These are phyloP conservation scores for Biscogniauxia marginata DNA, from an alignment of 2,329 filamentous ascomycete species.

Conservation along the genomic window DNA sequence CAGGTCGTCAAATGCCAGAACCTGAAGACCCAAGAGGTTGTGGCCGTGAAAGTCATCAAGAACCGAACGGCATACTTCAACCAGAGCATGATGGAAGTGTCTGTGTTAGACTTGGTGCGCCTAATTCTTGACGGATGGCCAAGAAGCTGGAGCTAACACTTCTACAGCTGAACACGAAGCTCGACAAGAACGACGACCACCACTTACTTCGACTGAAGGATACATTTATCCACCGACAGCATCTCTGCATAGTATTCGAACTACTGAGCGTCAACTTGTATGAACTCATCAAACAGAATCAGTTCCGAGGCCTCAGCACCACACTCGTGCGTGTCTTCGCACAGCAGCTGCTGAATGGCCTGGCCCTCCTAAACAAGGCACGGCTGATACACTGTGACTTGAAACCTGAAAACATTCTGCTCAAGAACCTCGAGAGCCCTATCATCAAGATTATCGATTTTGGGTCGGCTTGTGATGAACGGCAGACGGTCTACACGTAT, in stretches of 20 bases:
- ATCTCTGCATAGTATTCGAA: slow-evolving; percentile 95
- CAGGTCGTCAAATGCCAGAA: slow-evolving; percentile 99
- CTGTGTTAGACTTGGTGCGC: slow-evolving; percentile 85
- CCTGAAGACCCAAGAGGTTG: slow-evolving; percentile 95
- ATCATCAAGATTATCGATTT: slow-evolving; percentile 99
- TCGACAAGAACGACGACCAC: slow-evolving; percentile 99
- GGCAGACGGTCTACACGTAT: slow-evolving; percentile 98
- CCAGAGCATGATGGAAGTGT: slow-evolving; percentile 99
- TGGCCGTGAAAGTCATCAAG: slow-evolving; percentile 98
- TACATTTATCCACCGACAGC: slow-evolving; percentile 96
- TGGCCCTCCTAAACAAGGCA: slow-evolving; percentile 92
- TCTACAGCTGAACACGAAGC: slow-evolving; percentile 85
- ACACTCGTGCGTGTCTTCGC: slow-evolving; percentile 96
- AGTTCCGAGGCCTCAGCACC: slow-evolving; percentile 95
- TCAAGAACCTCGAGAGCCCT: slow-evolving; percentile 97
- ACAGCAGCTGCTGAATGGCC: slow-evolving; percentile 89
- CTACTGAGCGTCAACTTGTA: slow-evolving; percentile 96
- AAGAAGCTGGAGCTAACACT: slow-evolving; percentile 24
- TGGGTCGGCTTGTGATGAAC: slow-evolving; percentile 95
- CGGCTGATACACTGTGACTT: slow-evolving; percentile 96
- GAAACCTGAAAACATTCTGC: slow-evolving; percentile 95
- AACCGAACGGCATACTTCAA: slow-evolving; percentile 99
- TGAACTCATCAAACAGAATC: slow-evolving; percentile 98
- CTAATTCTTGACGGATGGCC: neutral
- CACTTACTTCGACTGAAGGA: slow-evolving; percentile 93